Evolutionary conservation across 805 yeast genomes (phyloP).

Genomic region (Vanderwaltozyma tropicalis): DNA sequence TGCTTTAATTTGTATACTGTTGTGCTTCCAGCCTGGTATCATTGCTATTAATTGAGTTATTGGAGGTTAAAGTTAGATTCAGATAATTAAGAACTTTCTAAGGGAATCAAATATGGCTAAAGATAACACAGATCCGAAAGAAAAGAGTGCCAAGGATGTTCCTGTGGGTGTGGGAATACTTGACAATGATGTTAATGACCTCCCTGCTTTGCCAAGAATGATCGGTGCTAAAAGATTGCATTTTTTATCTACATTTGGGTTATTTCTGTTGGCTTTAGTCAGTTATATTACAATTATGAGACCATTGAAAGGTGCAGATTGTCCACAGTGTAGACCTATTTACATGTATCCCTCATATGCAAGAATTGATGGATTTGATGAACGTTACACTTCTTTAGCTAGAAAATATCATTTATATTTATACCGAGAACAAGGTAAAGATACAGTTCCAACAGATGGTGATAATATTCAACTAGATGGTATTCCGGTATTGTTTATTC

Average conservation of each 20-base stretch:
- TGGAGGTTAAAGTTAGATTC: too few relatives aligned
- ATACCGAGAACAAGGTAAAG: slow-evolving; percentile 75
- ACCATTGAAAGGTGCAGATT: slow-evolving; percentile 35
- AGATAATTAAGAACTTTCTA: too few relatives aligned
- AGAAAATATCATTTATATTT: slow-evolving; percentile 70
- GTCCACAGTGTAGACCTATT: slow-evolving; percentile 51
- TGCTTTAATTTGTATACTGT: too few relatives aligned
- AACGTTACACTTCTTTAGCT: slow-evolving; percentile 49
- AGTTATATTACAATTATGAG: slow-evolving; percentile 1
- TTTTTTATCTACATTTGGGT: neutral
- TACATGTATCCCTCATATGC: slow-evolving; percentile 83
- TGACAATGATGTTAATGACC: neutral
- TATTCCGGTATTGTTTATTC: slow-evolving; percentile 83
- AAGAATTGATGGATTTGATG: slow-evolving; percentile 61
- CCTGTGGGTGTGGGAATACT: neutral
- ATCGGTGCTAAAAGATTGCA: slow-evolving; percentile 1
- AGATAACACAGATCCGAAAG: too few relatives aligned
- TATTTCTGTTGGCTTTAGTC: neutral
- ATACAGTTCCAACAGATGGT: slow-evolving; percentile 38
- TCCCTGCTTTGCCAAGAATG: neutral
- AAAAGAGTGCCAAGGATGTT: too few relatives aligned
- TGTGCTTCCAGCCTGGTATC: too few relatives aligned
- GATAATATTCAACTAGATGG: slow-evolving; percentile 43
- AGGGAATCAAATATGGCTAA: neutral
- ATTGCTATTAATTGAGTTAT: too few relatives aligned